Evolutionary conservation across 1,139 yeast species (phyloP), one percentile per base, ranked within the genome.

Genomic region (Nakaseomyces delphensis): DNA sequence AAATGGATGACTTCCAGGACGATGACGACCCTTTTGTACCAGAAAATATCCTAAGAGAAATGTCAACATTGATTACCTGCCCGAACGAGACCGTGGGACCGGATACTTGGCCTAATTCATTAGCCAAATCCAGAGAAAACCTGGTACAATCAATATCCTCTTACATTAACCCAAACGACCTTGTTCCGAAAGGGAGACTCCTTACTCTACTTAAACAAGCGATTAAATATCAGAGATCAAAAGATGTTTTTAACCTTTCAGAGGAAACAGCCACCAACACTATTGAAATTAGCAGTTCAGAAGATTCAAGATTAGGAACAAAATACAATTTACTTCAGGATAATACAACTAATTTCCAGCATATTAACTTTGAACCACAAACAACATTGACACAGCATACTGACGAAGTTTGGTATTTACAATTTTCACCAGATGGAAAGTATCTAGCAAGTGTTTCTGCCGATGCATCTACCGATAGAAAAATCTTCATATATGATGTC

Each of bases 341-440:
- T 39, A 55, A 57, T 36, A 44, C 46, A 11, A 48, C 58, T 4
- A 49, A 51, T 24, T 52, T 50, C 21, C 48, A 48, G 21, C 49
- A 52, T 20, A 50, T 57, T 16, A 44, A 49, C 16, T 58, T 59
- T 43, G 46, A 44, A n/a, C 58, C 47, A 20, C 49, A 67, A 2
- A 66, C 67, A 40, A 60, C 68, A 0, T 53, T 86, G 18, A 57
- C 65, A 2, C 68, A 70, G 41, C 93, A 84, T 56, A 64, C 68
- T 0, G 79, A 82, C 52, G 96, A 89, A 59, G 93, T 85, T 4
- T 89, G 96, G 96, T 81, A 71, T 55, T 69, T 83, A 13, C 75
- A 76, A 46, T 87, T 85, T 57, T 82, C 93, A 3, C 85, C 87
- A 33, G 73, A 74, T 63, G 96, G 96, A 1, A 70, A 69, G 46